phyloP scores from a whole-genome alignment of 1,139 yeast genomes.

The Saccharomyces uvarum region DNA sequence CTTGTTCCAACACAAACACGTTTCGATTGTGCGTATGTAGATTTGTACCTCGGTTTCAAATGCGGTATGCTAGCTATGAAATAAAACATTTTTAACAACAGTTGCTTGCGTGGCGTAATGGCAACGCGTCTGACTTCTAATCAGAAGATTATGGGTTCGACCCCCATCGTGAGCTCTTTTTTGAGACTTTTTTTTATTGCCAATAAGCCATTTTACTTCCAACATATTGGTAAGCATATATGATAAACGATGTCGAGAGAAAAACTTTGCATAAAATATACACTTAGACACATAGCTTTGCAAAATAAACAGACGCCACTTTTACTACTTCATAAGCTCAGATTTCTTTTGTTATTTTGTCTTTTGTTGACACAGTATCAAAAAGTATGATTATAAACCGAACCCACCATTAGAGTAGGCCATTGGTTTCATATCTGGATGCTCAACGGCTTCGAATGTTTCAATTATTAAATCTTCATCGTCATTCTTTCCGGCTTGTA shows the following conservation, averaged over 20 bases:
- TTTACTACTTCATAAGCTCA: not conserved
- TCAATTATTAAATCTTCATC: slow-evolving; percentile 49
- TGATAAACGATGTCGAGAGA: too few relatives aligned
- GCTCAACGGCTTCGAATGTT: slow-evolving; percentile 74
- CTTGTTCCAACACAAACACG: too few relatives aligned
- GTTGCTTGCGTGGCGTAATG: slow-evolving; percentile 53
- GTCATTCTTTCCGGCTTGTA: slow-evolving; percentile 35
- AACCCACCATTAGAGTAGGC: slow-evolving; percentile 64
- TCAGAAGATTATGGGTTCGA: slow-evolving; percentile 55
- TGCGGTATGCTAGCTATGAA: too few relatives aligned
- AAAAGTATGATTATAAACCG: slow-evolving; percentile 21
- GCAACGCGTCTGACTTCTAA: slow-evolving; percentile 57
- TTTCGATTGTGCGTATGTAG: too few relatives aligned
- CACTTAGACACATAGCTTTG: not conserved
- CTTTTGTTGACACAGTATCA: not conserved
- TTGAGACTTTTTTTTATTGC: not conserved
- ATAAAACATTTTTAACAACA: not conserved
- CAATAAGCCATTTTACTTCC: too few relatives aligned
- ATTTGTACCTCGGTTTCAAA: not conserved
- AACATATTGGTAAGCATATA: too few relatives aligned
- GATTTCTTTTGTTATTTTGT: not conserved
- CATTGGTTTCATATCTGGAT: slow-evolving; percentile 92
- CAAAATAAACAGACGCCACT: not conserved
- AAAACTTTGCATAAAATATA: not conserved
- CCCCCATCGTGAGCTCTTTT: slow-evolving; percentile 48